Evolutionary conservation across 2,329 filamentous ascomycete species (phyloP).

Genomic region (Paracamarosporium sp.): DNA sequence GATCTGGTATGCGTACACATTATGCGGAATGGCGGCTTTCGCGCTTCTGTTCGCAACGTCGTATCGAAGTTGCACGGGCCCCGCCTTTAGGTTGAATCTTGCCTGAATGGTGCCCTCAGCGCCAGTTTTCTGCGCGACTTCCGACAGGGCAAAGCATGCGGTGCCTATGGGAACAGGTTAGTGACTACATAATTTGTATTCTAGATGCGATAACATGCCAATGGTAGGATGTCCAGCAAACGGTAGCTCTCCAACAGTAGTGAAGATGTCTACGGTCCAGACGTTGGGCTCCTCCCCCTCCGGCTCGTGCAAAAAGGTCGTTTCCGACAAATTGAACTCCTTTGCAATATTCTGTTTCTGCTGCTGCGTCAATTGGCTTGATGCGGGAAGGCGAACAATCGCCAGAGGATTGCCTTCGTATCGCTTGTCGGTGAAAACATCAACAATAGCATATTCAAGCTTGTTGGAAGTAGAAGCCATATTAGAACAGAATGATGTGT

Average conservation of each 20-base stretch:
- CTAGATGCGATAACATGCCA: conserved; percentile 41
- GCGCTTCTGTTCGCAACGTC: conserved; percentile 54
- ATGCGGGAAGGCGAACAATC: conserved; percentile 57
- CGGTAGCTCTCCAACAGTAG: conserved; percentile 57
- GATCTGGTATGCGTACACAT: conserved; percentile 64
- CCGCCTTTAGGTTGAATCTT: conserved; percentile 52
- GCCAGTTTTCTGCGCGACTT: conserved; percentile 28
- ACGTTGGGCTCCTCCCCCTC: conserved; percentile 25
- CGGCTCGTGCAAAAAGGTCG: conserved; percentile 59
- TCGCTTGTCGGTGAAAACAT: conserved; percentile 53
- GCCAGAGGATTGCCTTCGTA: conserved; percentile 63
- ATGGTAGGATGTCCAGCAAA: conserved; percentile 66
- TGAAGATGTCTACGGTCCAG: conserved; percentile 63
- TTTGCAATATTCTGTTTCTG: conserved; percentile 61
- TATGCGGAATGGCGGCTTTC: conserved; percentile 70
- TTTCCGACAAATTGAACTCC: conserved; percentile 67
- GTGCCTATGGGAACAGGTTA: conserved; percentile 23
- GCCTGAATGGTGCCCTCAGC: conserved; percentile 38
- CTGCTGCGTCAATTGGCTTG: conserved; percentile 48
- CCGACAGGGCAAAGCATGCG: conserved; percentile 54
- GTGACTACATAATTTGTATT: neutral
- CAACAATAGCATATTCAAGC: neutral
- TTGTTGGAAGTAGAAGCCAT: neutral
- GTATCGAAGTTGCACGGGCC: conserved; percentile 52
- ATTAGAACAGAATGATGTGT: neutral